These are phyloP conservation scores for Auxenochlorella pyrenoidosa DNA, from an alignment of 139 green algal genomes.

Conservation along the genomic window DNA sequence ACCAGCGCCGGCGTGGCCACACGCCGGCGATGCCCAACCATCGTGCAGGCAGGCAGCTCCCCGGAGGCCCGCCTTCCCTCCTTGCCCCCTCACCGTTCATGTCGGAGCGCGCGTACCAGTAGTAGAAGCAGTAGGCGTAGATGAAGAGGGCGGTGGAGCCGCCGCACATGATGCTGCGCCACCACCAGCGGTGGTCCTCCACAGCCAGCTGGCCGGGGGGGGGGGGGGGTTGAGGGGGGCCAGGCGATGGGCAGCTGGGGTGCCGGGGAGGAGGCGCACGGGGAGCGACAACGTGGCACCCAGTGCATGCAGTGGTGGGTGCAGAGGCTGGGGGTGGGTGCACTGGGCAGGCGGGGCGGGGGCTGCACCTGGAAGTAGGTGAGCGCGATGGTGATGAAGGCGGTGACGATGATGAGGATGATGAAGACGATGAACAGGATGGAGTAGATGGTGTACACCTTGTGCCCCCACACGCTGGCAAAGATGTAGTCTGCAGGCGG, in stretches of 20 bases:
- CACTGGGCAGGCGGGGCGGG: no score
- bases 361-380: conserved; percentile 87
- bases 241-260: no score
- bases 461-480: conserved; percentile 96
- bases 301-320: no score
- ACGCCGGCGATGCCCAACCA: no score
- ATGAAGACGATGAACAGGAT: conserved; percentile 96
- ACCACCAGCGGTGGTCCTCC: conserved; percentile 97
- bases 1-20: no score
- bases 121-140: conserved; percentile 98
- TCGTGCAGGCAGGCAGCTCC: no score
- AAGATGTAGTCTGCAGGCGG: conserved; percentile 92
- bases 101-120: conserved; percentile 89
- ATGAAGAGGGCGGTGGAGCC: conserved; percentile 96
- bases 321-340: no score
- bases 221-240: no score
- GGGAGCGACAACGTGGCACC: no score
- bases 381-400: conserved; percentile 95
- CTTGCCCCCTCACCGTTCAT: conserved; percentile 82
- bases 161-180: conserved; percentile 95
- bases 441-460: conserved; percentile 95
- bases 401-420: conserved; percentile 94
- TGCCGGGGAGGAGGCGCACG: no score
- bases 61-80: background rate
- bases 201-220: conserved; percentile 68